Base-by-base conservation (phyloP, 192 early-diverging fungal genomes). In the Jimgerdemannia lactiflua region DNA sequence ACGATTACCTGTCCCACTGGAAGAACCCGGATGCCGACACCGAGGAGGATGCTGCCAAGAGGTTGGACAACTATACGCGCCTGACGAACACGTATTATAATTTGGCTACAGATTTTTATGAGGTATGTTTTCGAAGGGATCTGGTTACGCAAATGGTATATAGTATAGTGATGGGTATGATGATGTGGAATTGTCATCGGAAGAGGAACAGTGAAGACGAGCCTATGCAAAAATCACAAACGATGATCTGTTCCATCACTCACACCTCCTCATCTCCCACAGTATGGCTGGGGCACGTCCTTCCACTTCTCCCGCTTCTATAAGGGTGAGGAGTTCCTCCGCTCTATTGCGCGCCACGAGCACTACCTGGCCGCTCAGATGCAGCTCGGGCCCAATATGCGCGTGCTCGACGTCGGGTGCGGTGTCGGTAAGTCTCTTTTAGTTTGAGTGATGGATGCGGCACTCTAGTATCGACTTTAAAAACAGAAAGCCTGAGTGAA, bases 231-330 rank as follows among this genome's bases (percentile, higher is more conserved):
- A 29, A 29, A 29, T 29, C 1, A 29, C 29, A 29, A 29, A 29
- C 1, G 17, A 18, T 19, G n/a, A 49, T 70, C 43, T 18, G 29
- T 29, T 29, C 29, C 29, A 29, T 29, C 29, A 29, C 29, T 29
- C 29, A 29, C 29, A 29, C 39, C 11, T 11, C 20, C 69, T 8
- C 29, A 20, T 43, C 42, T 41, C 59, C 43, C 4, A 64, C 77
- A 79, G 75, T 89, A 90, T 76, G 93, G 90, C 29, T 98, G 95
- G 96, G 95, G 96, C 64, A 85, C 86, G 40, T 93, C 92, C 71
- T 98, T 97, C 90, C 96, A 98, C 77, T 98, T 98, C 84, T 91
- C 92, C 42, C 91, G 94, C 74, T 93, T 92, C 77, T 92, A 91
- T 76, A 84, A 86, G 67, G 89, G 90, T 64, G 90, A 93, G 76